Conservation (phyloP, 352 stramenopile species). For the Globisporangium alternatum region DNA sequence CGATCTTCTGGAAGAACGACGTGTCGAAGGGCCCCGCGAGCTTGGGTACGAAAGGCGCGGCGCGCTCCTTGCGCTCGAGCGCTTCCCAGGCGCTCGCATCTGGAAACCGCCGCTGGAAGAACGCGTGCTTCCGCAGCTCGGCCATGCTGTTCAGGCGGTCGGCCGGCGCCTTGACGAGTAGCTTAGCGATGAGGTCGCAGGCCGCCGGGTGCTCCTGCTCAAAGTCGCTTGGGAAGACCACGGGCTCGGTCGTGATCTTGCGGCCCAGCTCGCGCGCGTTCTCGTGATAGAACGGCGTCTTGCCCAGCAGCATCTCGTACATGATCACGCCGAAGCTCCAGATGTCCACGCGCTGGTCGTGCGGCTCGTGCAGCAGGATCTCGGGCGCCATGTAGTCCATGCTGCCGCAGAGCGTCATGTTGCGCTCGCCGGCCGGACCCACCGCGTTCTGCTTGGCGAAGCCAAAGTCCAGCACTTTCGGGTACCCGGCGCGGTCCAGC, state of each 20-base stretch:
- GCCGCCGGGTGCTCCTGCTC: constrained; percentile 45
- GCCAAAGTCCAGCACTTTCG: constrained; percentile 78
- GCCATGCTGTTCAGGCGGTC: constrained; percentile 39
- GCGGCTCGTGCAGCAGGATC: constrained; percentile 52
- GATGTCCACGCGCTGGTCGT: constrained; percentile 73
- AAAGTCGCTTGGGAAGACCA: constrained; percentile 71
- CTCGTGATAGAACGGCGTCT: constrained; percentile 85
- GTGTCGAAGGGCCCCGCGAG: constrained; percentile 65
- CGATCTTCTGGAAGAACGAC: constrained; percentile 62
- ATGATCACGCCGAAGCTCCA: constrained; percentile 86
- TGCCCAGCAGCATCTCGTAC: constrained; percentile 83
- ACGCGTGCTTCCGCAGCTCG: constrained; percentile 55
- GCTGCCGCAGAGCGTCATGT: constrained; percentile 72
- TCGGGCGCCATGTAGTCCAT: constrained; percentile 85
- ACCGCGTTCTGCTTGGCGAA: constrained; percentile 65
- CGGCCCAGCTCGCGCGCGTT: constrained; percentile 79
- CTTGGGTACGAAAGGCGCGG: constrained; percentile 62
- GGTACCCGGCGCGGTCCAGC: constrained; percentile 86
- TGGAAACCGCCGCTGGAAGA: constrained; percentile 47
- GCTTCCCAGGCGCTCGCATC: constrained; percentile 34
- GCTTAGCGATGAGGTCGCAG: constrained; percentile 51
- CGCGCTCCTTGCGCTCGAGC: constrained; percentile 36
- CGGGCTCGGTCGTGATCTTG: constrained; percentile 58
- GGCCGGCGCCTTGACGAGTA: constrained; percentile 57
- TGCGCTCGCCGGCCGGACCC: constrained; percentile 35